Evolutionary conservation across 2,329 filamentous ascomycete species (phyloP), one percentile per base, ranked within the genome.

Genomic region (Cucurbitaria berberidis): DNA sequence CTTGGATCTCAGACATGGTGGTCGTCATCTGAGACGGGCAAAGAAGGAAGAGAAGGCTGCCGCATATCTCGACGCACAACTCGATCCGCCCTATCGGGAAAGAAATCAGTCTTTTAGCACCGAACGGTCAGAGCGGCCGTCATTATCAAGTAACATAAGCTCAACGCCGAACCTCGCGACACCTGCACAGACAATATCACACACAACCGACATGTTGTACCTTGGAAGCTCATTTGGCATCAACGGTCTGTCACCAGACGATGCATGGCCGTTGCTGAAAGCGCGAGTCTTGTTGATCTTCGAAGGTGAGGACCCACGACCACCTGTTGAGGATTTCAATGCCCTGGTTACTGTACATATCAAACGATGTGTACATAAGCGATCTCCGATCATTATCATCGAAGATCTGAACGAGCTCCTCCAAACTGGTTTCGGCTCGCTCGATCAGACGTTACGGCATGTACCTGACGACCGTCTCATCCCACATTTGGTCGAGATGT

Each of bases 391-490:
- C 45, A 78, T 86, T 34, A 84, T 95, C 52, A 78, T 93, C 10
- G 90, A 93, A 60, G 90, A 95, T 64, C 75, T 95, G 8, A 82
- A 87, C 44, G 89, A 93, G 62, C 80, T 95, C 3, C 78, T 95
- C 2, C 77, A 82, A n/a, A 89, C 90, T 0, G 95, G 95, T 1
- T 99, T 98, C 69, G 82, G 84, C 26, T 92, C 89, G 1, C 81
- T 99, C 2, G 93, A 96, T 63, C 89, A 93, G 60, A 93, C 90
- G 0, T 79, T 98, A 16, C 85, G 88, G 44, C 85, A 86, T 40
- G 87, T 91, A 0, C 83, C 91, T 0, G 93, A 98, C 68, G 93
- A 96, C 55, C 85, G 89, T 29, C 84, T 98, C n/a, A 91, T 98
- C 19, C 90, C 91, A 0, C 87, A 91, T 50, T 81, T 99, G 0